Conservation (phyloP, 208 protist species). For the Leishmania lainsoni region DNA sequence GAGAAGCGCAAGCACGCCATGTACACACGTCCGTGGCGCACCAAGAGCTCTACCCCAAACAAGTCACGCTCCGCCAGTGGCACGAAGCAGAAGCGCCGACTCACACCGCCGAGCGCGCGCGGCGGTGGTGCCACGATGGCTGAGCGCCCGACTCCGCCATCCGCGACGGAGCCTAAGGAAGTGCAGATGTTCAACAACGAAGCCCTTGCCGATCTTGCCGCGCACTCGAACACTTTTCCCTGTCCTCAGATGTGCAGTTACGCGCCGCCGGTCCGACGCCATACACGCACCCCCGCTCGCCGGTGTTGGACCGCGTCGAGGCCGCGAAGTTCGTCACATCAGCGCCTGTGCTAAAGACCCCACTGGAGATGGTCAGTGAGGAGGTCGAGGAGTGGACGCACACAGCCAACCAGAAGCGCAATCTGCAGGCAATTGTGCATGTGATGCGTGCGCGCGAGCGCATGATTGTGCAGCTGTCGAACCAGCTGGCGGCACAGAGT, state of each 20-base stretch:
- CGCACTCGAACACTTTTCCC: neutral
- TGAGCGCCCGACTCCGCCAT: neutral
- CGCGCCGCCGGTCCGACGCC: neutral
- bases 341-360: slow-evolving; percentile 16
- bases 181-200: neutral
- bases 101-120: neutral
- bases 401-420: slow-evolving; percentile 31
- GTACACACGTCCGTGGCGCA: slow-evolving; percentile 36
- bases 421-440: slow-evolving; percentile 30
- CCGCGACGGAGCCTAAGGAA: neutral
- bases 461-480: slow-evolving; percentile 1
- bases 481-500: slow-evolving; percentile 5
- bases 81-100: neutral
- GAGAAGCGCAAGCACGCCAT: slow-evolving; percentile 18
- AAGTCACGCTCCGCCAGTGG: slow-evolving; percentile 1
- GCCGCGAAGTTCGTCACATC: slow-evolving; percentile 22
- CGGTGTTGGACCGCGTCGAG: slow-evolving; percentile 3
- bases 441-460: slow-evolving; percentile 44
- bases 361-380: slow-evolving; percentile 25
- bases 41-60: slow-evolving; percentile 12
- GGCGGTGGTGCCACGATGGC: neutral
- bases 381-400: slow-evolving; percentile 41
- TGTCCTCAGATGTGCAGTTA: neutral
- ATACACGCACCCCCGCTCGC: neutral
- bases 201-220: neutral